Percentiles rank a stretch among this genome's conserved stretches.
phyloP scores from a whole-genome alignment of 345 rosid genomes.

The Eucalyptus marginata region DNA sequence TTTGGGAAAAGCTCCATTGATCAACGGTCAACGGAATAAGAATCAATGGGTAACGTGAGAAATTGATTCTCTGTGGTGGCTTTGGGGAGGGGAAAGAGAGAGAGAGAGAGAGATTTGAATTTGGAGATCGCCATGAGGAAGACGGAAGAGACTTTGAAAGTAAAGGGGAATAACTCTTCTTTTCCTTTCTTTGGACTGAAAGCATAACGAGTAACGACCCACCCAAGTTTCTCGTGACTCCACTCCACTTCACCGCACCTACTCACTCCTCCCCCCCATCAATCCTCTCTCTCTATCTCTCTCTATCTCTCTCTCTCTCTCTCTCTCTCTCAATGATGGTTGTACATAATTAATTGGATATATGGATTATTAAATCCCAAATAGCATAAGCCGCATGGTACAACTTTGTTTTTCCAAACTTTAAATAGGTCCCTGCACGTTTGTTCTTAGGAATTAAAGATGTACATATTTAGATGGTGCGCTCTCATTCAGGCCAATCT shows the following conservation, averaged over 20 bases:
- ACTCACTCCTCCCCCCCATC: not conserved
- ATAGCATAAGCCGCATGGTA: not conserved
- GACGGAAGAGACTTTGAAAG: not conserved
- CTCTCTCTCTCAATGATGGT: not conserved
- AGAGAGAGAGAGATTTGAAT: not conserved
- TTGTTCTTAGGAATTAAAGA: not conserved
- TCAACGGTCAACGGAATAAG: not conserved
- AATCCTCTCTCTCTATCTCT: not conserved
- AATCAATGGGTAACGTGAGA: not conserved
- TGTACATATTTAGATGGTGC: not conserved
- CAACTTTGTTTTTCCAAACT: not conserved
- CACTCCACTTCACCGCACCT: not conserved
- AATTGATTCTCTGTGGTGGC: not conserved
- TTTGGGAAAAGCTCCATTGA: not conserved
- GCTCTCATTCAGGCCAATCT: too few species aligned
- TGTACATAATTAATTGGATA: not conserved
- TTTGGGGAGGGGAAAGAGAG: not conserved
- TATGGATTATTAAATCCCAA: not conserved
- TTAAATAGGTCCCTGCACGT: not conserved
- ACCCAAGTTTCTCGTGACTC: constrained; percentile 27
- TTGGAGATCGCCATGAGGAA: not conserved
- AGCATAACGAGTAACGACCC: not conserved
- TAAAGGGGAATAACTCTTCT: not conserved
- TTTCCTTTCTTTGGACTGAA: not conserved
- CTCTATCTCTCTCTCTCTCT: not conserved